Conservation (phyloP, 805 yeast genomes). For the Starmerella khaoyaiensis region DNA sequence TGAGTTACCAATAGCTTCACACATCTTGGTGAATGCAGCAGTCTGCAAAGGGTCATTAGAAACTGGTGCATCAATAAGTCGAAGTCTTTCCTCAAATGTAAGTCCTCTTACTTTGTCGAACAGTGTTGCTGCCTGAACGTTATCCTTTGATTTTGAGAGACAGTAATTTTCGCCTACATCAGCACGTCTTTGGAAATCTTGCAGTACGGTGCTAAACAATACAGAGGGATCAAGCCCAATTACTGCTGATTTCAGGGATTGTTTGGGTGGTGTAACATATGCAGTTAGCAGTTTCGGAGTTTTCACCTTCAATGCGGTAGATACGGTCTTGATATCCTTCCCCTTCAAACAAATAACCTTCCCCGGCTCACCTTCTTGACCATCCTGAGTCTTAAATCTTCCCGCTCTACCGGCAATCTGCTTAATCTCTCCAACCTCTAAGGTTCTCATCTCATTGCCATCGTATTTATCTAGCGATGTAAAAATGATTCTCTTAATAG, state of each 20-base stretch:
- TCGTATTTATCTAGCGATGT: conserved; percentile 55
- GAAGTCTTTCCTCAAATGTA: conserved; percentile 44
- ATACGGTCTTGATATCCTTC: conserved; percentile 5
- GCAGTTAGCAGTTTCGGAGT: conserved; percentile 39
- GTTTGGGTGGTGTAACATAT: conserved; percentile 66
- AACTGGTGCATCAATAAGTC: conserved; percentile 53
- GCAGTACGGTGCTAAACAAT: conserved; percentile 9
- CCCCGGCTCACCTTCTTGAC: conserved; percentile 30
- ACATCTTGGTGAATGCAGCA: conserved; percentile 36
- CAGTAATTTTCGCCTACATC: conserved; percentile 6
- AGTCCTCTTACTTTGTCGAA: conserved; percentile 35
- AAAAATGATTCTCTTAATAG: conserved; percentile 69
- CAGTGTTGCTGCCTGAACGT: conserved; percentile 31
- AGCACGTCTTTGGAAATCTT: neutral
- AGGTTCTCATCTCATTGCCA: conserved; percentile 36
- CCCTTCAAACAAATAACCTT: conserved; percentile 11
- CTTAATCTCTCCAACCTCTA: conserved; percentile 58
- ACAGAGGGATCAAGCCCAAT: conserved; percentile 37
- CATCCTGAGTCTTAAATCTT: conserved; percentile 45
- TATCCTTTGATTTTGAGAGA: conserved; percentile 4
- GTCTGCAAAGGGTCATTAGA: conserved; percentile 27
- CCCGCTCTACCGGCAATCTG: conserved; percentile 98
- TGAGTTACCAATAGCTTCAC: conserved; percentile 44
- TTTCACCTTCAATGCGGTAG: conserved; percentile 10
- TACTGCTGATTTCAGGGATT: conserved; percentile 54